phyloP scores from a whole-genome alignment of 2,329 filamentous ascomycete genomes.

The Chaetomium strumarium region DNA sequence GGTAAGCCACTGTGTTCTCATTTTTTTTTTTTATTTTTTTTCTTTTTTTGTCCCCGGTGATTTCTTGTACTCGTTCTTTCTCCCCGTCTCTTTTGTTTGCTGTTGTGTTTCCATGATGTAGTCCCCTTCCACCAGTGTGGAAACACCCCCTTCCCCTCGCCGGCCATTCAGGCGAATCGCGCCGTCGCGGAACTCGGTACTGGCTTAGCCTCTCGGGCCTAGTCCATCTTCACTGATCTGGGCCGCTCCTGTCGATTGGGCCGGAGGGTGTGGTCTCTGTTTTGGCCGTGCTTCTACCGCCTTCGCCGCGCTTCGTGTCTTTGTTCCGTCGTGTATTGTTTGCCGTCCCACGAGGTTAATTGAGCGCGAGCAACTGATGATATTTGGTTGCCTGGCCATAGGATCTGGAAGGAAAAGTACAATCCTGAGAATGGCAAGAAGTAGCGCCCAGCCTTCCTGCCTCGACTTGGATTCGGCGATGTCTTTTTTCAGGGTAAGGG shows the following conservation, averaged over 20 bases:
- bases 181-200: too few relatives aligned
- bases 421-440: conserved; percentile 45
- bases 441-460: conserved; percentile 19
- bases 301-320: too few relatives aligned
- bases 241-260: too few relatives aligned
- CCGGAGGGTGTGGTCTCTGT: too few relatives aligned
- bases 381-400: conserved; percentile 34
- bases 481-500: too few relatives aligned
- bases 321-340: not conserved
- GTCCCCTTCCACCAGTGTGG: not conserved
- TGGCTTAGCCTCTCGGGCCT: too few relatives aligned
- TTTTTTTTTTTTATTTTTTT: not conserved
- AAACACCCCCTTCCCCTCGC: too few relatives aligned
- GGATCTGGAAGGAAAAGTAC: conserved; percentile 99
- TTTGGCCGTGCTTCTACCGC: too few relatives aligned
- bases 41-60: not conserved
- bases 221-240: too few relatives aligned
- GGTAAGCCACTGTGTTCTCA: conserved; percentile 57
- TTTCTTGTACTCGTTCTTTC: not conserved
- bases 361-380: not conserved
- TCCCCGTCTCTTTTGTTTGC: not conserved
- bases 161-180: not conserved
- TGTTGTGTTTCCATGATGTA: not conserved
- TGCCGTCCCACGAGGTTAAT: not conserved
- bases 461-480: too few relatives aligned